Percentiles rank a stretch among this genome's conserved stretches.
Conservation (phyloP, 164 flowering plant species). For the Chimonanthus praecox region DNA sequence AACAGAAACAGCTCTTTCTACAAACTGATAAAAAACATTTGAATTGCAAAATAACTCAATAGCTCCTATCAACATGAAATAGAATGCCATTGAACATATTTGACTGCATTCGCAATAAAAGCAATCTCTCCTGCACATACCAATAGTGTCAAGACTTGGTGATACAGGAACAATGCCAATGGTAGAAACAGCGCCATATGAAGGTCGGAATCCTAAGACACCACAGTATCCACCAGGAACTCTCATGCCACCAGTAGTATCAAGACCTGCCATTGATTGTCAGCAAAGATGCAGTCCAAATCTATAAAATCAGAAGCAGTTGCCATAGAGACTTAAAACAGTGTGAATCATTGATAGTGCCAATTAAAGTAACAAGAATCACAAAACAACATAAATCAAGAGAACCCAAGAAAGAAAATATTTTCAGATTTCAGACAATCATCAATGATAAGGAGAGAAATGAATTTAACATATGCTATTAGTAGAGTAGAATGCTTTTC, state of each 20-base stretch:
- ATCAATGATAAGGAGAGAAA: not conserved
- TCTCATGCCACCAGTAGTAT: conserved; percentile 86
- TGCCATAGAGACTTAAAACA: not conserved
- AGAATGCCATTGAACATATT: not conserved
- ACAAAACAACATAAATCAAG: not conserved
- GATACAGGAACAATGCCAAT: conserved; percentile 70
- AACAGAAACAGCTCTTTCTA: not conserved
- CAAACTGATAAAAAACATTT: no score
- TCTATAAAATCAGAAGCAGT: not conserved
- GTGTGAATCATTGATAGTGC: not conserved
- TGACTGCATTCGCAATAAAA: not conserved
- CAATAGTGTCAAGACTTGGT: conserved; percentile 77
- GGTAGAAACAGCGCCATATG: conserved; percentile 73
- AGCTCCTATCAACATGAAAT: not conserved
- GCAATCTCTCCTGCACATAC: conserved; percentile 33
- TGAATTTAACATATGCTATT: no score
- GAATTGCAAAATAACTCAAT: not conserved
- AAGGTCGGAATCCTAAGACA: conserved; percentile 70
- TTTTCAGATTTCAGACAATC: not conserved
- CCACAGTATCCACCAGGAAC: conserved; percentile 86
- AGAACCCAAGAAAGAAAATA: not conserved
- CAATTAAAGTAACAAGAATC: not conserved
- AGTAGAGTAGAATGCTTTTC: not conserved
- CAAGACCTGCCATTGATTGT: conserved; percentile 51
- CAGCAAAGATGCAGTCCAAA: not conserved